Conservation (phyloP, 345 rosid species). For the Sisymbrium altissimum region DNA sequence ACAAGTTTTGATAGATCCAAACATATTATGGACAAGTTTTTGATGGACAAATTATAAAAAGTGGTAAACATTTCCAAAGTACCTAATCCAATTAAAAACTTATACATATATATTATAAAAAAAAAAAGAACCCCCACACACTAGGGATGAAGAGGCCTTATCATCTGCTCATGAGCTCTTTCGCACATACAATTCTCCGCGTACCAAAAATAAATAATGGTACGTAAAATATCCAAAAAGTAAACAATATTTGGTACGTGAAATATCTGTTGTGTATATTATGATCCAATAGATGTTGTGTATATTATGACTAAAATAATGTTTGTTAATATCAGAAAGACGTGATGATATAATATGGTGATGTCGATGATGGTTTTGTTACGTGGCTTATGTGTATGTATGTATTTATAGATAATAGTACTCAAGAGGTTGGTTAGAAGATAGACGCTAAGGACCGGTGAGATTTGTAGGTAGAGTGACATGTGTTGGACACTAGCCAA, state of each 20-base stretch:
- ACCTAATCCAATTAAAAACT: not conserved
- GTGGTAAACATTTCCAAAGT: not conserved
- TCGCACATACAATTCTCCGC: not conserved
- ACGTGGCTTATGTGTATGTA: conserved; percentile 10
- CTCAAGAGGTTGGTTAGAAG: conserved; percentile 11
- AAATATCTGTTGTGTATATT: not conserved
- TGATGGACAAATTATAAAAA: not conserved
- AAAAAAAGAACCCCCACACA: not conserved
- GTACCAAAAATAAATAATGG: not conserved
- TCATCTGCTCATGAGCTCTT: not conserved
- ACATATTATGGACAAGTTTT: not conserved
- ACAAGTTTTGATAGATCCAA: not conserved
- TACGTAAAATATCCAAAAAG: not conserved
- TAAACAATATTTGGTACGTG: not conserved
- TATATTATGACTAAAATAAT: not conserved
- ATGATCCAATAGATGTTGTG: conserved; percentile 1
- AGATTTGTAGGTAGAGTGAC: conserved; percentile 8
- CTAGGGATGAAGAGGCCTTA: not conserved
- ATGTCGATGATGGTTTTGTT: conserved; percentile 17
- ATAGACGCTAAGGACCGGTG: conserved; percentile 12
- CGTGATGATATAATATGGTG: not conserved
- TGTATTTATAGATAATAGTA: not conserved
- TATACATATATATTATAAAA: no score
- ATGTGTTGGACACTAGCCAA: conserved; percentile 22
- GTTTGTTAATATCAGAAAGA: conserved; percentile 4